These are phyloP conservation scores for Penicillium dipodomyicola DNA, from an alignment of 495 filamentous ascomycete genomes.

Conservation along the genomic window DNA sequence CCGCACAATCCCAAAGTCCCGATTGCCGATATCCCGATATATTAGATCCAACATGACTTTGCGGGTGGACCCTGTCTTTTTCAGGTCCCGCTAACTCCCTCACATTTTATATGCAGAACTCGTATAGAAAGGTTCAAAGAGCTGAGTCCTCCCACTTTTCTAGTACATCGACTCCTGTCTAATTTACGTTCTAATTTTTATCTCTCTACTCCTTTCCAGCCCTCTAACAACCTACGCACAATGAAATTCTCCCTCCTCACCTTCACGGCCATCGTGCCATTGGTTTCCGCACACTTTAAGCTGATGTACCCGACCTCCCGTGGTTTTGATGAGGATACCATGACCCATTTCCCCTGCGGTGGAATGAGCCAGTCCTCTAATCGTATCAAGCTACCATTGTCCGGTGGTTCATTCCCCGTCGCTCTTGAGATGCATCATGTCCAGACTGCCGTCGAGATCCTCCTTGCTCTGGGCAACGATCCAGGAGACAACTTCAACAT, in stretches of 20 bases:
- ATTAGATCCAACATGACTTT: neutral
- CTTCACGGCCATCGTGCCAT: conserved; percentile 34
- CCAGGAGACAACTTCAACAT: conserved; percentile 54
- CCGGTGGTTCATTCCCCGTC: conserved; percentile 49
- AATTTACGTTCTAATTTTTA: neutral
- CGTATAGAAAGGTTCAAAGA: neutral
- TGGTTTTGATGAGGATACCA: conserved; percentile 51
- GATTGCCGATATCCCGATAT: neutral
- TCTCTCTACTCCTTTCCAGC: neutral
- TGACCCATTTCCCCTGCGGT: conserved; percentile 57
- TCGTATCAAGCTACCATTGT: conserved; percentile 51
- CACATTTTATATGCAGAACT: neutral
- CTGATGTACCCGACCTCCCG: conserved; percentile 56
- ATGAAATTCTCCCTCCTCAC: conserved; percentile 31
- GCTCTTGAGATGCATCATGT: conserved; percentile 56
- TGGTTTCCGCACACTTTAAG: conserved; percentile 58
- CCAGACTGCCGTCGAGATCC: conserved; percentile 54
- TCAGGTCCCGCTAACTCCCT: conserved; percentile 6
- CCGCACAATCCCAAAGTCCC: neutral
- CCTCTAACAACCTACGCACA: neutral
- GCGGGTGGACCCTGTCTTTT: neutral
- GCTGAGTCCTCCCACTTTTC: neutral
- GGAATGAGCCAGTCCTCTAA: conserved; percentile 46
- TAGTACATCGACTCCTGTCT: neutral
- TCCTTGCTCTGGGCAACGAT: conserved; percentile 54